Evolutionary conservation across 345 rosid species (phyloP).

Genomic region (Hibiscus trionum): DNA sequence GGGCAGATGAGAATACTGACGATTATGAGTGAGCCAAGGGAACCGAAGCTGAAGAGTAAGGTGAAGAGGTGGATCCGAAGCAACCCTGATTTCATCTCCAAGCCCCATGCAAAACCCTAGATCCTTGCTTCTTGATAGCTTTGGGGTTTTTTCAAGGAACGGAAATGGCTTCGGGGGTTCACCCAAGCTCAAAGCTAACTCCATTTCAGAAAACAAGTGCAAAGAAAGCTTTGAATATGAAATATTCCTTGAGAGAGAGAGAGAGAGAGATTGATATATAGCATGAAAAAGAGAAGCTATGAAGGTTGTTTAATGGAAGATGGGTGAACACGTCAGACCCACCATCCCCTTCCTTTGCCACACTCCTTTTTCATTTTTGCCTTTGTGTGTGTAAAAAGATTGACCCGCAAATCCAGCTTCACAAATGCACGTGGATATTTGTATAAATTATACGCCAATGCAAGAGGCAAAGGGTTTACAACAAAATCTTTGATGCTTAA

Average conservation of each 20-base stretch:
- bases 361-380: conserved; percentile 7
- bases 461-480: too few species aligned
- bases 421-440: conserved; percentile 67
- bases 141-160: conserved; percentile 44
- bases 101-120: conserved; percentile 62
- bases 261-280: neutral
- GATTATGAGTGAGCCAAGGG: conserved; percentile 58
- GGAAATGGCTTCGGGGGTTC: conserved; percentile 55
- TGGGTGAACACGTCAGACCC: neutral
- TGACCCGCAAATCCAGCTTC: conserved; percentile 62
- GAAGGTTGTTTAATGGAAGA: neutral
- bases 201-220: conserved; percentile 33
- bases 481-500: too few species aligned
- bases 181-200: conserved; percentile 82
- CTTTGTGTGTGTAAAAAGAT: conserved; percentile 25
- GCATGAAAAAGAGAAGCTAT: neutral
- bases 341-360: neutral
- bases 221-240: neutral
- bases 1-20: conserved; percentile 23
- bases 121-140: conserved; percentile 32
- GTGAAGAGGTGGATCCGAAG: conserved; percentile 52
- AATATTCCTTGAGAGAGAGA: too few species aligned
- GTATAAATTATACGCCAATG: conserved; percentile 36
- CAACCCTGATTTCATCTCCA: conserved; percentile 23
- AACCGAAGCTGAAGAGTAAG: conserved; percentile 58